A percentile compares a stretch with the other conserved stretches of the same genome.
Evolutionary conservation across 352 stramenopile genomes (phyloP).

Genomic region (Phytophthora fragariaefolia): DNA sequence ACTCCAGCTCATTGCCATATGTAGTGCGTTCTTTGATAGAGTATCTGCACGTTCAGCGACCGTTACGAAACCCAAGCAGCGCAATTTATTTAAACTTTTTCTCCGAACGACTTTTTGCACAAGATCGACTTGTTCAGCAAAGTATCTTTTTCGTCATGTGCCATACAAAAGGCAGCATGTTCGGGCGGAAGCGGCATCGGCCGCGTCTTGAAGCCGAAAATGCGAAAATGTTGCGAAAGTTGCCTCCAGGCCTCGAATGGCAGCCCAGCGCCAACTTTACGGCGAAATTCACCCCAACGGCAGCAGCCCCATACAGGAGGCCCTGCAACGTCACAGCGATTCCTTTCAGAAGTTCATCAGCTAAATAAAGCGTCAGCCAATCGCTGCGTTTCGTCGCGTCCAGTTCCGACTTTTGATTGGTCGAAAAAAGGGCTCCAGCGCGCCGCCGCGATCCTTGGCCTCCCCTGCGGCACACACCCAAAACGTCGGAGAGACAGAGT

Average conservation of each 20-base stretch:
- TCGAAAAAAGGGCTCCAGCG: slow-evolving; percentile 12
- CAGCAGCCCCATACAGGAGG: not conserved
- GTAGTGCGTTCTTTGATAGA: not conserved
- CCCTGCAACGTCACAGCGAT: not conserved
- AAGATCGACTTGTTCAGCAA: not conserved
- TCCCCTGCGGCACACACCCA: slow-evolving; percentile 21
- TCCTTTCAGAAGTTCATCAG: not conserved
- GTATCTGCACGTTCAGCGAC: not conserved
- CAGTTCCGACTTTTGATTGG: slow-evolving; percentile 23
- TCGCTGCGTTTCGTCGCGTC: not conserved
- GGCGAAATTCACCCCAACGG: too few species aligned
- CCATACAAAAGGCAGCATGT: slow-evolving; percentile 1
- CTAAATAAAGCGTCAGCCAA: slow-evolving; percentile 1
- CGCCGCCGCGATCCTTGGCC: slow-evolving; percentile 21
- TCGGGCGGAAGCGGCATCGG: not conserved
- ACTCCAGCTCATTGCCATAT: not conserved
- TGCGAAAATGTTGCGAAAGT: too few species aligned
- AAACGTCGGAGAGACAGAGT: slow-evolving; percentile 25
- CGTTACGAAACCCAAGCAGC: slow-evolving; percentile 1
- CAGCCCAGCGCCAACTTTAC: not conserved
- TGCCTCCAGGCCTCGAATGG: not conserved
- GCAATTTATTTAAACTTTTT: slow-evolving; percentile 5
- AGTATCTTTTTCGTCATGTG: slow-evolving; percentile 22
- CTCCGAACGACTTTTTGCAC: too few species aligned
- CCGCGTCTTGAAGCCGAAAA: not conserved